Evolutionary conservation across 2,329 filamentous ascomycete species (phyloP).

Genomic region (Cyphellophora europaea): DNA sequence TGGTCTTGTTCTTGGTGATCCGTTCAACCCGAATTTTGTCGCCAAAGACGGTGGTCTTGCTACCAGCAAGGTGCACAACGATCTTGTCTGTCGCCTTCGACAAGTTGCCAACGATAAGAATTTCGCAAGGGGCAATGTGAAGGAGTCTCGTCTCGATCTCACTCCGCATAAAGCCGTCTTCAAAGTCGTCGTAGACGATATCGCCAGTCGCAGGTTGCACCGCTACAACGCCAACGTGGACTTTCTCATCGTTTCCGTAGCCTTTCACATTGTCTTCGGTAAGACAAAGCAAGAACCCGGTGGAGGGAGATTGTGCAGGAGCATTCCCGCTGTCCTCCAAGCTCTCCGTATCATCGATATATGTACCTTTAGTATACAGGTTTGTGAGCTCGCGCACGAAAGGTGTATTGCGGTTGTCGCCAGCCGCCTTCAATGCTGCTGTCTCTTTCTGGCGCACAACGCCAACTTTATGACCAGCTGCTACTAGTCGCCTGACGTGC

Average conservation of each 20-base stretch:
- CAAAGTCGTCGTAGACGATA: conserved; percentile 90
- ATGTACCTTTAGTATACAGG: conserved; percentile 95
- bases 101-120: conserved; percentile 82
- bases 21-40: conserved; percentile 82
- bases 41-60: conserved; percentile 83
- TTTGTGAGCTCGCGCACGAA: conserved; percentile 92
- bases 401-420: conserved; percentile 85
- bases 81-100: conserved; percentile 90
- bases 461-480: conserved; percentile 90
- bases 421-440: conserved; percentile 86
- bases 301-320: conserved; percentile 50
- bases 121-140: conserved; percentile 92
- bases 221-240: conserved; percentile 82
- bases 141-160: conserved; percentile 93
- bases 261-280: conserved; percentile 75
- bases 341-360: conserved; percentile 85
- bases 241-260: conserved; percentile 82
- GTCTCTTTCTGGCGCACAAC: conserved; percentile 93
- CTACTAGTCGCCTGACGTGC: conserved; percentile 85
- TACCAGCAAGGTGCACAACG: conserved; percentile 78
- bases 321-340: conserved; percentile 46
- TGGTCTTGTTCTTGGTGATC: conserved; percentile 65
- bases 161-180: conserved; percentile 94
- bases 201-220: conserved; percentile 94
- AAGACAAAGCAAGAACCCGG: conserved; percentile 86